phyloP scores from a whole-genome alignment of 495 filamentous ascomycete species.

The Talaromyces liani region DNA sequence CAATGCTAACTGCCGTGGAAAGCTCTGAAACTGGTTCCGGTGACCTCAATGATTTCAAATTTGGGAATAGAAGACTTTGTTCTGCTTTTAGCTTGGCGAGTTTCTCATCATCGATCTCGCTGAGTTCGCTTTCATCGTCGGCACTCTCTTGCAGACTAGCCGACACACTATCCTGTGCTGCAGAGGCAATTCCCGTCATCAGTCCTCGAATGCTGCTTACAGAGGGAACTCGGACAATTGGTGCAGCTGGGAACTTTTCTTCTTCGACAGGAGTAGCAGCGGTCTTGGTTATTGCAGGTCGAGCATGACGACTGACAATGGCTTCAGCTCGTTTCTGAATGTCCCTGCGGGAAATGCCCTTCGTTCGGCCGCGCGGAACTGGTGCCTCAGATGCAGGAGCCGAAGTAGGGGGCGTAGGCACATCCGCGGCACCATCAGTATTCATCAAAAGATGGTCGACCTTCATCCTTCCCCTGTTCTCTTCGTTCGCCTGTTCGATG shows the following conservation, averaged over 20 bases:
- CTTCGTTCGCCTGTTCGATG: slow-evolving; percentile 39
- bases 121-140: slow-evolving; percentile 76
- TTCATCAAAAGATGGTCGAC: slow-evolving; percentile 49
- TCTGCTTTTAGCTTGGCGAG: slow-evolving; percentile 35
- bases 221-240: slow-evolving; percentile 5
- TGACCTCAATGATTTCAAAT: slow-evolving; percentile 20
- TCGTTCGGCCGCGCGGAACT: slow-evolving; percentile 39
- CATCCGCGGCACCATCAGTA: slow-evolving; percentile 28
- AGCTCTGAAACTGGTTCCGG: slow-evolving; percentile 20
- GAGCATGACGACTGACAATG: slow-evolving; percentile 38
- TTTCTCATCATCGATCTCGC: slow-evolving; percentile 52
- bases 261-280: slow-evolving; percentile 18
- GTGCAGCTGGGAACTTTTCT: slow-evolving; percentile 8
- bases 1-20: slow-evolving; percentile 20
- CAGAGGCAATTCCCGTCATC: slow-evolving; percentile 15
- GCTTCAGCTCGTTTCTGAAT: slow-evolving; percentile 56
- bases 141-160: slow-evolving; percentile 66
- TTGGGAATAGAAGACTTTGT: slow-evolving; percentile 29
- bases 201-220: slow-evolving; percentile 6
- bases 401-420: slow-evolving; percentile 27
- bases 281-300: slow-evolving; percentile 21
- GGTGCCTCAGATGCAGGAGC: slow-evolving; percentile 32
- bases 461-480: slow-evolving; percentile 50
- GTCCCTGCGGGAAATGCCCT: slow-evolving; percentile 57
- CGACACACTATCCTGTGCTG: slow-evolving; percentile 36